Conservation (phyloP, 129 eudicot genomes). For the Mikania micrantha region DNA sequence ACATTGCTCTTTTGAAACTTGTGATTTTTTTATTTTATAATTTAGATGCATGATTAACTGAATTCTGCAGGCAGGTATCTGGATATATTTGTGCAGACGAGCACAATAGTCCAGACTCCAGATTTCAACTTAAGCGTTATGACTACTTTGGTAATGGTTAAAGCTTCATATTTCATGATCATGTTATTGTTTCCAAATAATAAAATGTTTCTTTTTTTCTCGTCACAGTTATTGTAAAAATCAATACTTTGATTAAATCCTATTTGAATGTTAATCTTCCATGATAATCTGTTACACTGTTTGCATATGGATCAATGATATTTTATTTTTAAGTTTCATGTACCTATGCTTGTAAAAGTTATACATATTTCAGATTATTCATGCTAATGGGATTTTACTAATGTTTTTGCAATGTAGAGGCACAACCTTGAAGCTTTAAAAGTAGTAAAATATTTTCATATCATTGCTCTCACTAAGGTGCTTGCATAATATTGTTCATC, state of each 20-base stretch:
- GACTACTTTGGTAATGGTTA: conserved; percentile 92
- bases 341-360: not conserved
- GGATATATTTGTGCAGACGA: conserved; percentile 54
- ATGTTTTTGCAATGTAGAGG: not conserved
- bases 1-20: conserved; percentile 5
- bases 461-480: conserved; percentile 83
- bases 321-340: not conserved
- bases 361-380: not conserved
- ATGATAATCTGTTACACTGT: not conserved
- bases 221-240: not conserved
- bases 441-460: conserved; percentile 22
- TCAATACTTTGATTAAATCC: conserved; percentile 6
- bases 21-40: not conserved
- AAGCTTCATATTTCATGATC: conserved; percentile 14
- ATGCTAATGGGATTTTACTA: not conserved
- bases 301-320: not conserved
- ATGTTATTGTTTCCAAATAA: not conserved
- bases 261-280: not conserved
- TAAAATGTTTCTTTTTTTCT: not conserved
- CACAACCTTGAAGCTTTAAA: not conserved
- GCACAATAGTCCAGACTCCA: conserved; percentile 58
- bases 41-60: not conserved
- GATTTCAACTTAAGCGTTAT: conserved; percentile 60
- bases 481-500: not conserved
- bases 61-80: conserved; percentile 62